These are phyloP conservation scores for Nissolia schottii DNA, from an alignment of 306 rosid species.

Conservation along the genomic window DNA sequence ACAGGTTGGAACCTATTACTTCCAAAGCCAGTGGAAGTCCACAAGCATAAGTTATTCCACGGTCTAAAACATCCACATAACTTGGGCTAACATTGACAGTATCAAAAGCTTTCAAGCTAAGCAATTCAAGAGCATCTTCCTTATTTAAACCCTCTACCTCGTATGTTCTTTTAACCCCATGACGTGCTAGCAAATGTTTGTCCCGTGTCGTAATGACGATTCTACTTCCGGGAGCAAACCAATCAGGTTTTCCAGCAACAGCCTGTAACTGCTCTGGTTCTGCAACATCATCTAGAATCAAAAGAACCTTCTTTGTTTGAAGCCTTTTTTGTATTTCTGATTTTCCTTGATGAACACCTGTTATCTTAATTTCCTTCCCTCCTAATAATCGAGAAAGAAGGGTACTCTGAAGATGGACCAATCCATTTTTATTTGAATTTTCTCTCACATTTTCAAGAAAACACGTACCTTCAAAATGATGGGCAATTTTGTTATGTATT, in stretches of 20 bases:
- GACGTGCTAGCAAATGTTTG: background rate
- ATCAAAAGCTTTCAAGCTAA: background rate
- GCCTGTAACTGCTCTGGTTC: background rate
- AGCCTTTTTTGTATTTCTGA: background rate
- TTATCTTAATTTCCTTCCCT: background rate
- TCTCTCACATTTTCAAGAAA: conserved; percentile 14
- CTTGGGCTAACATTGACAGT: background rate
- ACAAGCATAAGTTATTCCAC: background rate
- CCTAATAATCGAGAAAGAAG: background rate
- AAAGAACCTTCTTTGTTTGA: background rate
- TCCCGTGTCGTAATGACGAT: conserved; percentile 29
- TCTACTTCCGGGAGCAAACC: conserved; percentile 31
- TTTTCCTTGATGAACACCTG: background rate
- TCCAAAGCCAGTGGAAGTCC: conserved; percentile 10
- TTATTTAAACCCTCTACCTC: background rate
- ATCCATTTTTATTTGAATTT: background rate
- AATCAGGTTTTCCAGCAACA: background rate
- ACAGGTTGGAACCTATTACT: conserved; percentile 20
- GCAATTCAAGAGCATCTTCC: background rate
- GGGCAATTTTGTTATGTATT: background rate
- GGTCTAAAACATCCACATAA: background rate
- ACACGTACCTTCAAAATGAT: background rate
- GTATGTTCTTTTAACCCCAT: background rate
- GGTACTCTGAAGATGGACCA: conserved; percentile 15
- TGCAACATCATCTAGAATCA: conserved; percentile 30